Evolutionary conservation across 2,329 filamentous ascomycete species (phyloP), one percentile per base, ranked within the genome.

Genomic region (Ceratocystis cacaofunesta): DNA sequence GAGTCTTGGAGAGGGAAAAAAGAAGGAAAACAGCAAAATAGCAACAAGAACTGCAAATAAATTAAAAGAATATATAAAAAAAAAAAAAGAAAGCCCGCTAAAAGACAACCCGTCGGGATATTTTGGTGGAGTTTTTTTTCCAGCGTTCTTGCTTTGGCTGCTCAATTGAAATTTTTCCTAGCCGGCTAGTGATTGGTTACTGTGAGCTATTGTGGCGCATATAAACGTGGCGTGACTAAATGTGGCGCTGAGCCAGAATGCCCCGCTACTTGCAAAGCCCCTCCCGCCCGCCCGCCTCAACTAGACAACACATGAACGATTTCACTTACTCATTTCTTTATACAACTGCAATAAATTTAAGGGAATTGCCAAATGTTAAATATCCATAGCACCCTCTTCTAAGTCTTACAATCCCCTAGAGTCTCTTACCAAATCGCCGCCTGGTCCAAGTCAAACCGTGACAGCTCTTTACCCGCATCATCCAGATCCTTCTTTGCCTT

Each of bases 401-500:
- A 41, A 41, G 36, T 41, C 32, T 36, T 32, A 15, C 28, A 58
- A 58, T 32, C 15, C 28, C 55, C 17, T 30, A n/a, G 10, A 28
- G 10, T 46, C 25, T 12, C 28, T 46, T 68, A 83, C 81, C 81
- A 83, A 58, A 80, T 78, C 32, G 89, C 83, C 66, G 88, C 86
- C 71, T 85, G 83, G 75, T 96, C 92, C 69, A 85, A 83, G 76
- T 99, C 94, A 76, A 99, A 99, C 71, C 94, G 80, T 70, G 83
- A 83, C 71, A 99, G 76, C 75, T 99, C 94, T 77, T 90, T 95
- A 66, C 92, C 90, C 1, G 87, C 87, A 77, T 99, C 94, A 75
- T 97, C 92, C 48, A 97, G 86, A 74, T 99, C 94, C 80, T 99
- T 99, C 82, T 96, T 95, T 41, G 92, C 92, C 81, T 99, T 99